These are phyloP conservation scores for Solanum stenotomum DNA, from an alignment of 257 asterid species.

Conservation along the genomic window DNA sequence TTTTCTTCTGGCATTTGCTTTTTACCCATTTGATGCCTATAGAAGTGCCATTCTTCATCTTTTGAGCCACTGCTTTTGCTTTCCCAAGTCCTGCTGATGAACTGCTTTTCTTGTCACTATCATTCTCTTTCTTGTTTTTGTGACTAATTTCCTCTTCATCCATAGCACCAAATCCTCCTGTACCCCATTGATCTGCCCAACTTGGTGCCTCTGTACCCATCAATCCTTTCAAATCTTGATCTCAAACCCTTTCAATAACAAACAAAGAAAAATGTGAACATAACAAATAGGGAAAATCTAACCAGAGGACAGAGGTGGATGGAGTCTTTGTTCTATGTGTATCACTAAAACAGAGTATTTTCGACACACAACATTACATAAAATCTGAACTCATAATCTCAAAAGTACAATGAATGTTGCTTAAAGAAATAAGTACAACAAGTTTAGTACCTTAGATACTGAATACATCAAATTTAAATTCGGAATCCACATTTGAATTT, in stretches of 20 bases:
- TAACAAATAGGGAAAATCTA: neutral
- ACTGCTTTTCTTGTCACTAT: constrained; percentile 25
- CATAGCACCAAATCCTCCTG: constrained; percentile 78
- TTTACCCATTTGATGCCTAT: constrained; percentile 64
- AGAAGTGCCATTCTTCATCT: constrained; percentile 56
- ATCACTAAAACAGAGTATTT: neutral
- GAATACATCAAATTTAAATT: neutral
- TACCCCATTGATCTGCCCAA: constrained; percentile 99
- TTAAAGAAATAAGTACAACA: neutral
- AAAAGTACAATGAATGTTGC: neutral
- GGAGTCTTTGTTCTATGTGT: neutral
- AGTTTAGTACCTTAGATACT: neutral
- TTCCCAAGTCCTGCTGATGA: constrained; percentile 41
- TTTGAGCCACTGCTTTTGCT: constrained; percentile 55
- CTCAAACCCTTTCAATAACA: neutral
- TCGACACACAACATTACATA: neutral
- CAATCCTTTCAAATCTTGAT: neutral
- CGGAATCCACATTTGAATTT: neutral
- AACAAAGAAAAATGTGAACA: neutral
- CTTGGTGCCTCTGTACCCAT: constrained; percentile 71
- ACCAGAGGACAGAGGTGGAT: neutral
- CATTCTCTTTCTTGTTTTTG: constrained; percentile 27
- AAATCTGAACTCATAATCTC: neutral
- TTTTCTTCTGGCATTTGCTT: constrained; percentile 59
- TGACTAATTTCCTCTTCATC: constrained; percentile 19